phyloP scores from a whole-genome alignment of 805 yeast species.

The Kregervanrija fluxuum region DNA sequence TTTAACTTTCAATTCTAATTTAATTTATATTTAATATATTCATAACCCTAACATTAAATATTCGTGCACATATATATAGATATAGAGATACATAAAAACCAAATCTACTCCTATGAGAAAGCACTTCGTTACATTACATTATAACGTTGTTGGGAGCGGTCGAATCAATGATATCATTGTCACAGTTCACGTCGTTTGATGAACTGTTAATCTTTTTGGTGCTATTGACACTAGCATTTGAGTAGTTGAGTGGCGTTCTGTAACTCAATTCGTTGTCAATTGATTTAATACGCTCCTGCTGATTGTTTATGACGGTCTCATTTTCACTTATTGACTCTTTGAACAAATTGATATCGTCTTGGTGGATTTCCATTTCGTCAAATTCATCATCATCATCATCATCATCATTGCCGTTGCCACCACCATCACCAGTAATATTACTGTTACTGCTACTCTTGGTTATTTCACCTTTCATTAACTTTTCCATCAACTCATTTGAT shows the following conservation, averaged over 20 bases:
- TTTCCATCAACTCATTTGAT: slow-evolving; percentile 42
- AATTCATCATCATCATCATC: slow-evolving; percentile 31
- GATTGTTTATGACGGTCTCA: slow-evolving; percentile 44
- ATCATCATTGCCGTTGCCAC: slow-evolving; percentile 1
- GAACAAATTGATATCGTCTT: slow-evolving; percentile 44
- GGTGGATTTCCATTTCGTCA: slow-evolving; percentile 20
- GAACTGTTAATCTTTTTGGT: no score
- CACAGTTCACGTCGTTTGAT: no score
- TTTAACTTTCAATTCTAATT: background rate
- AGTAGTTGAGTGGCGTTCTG: slow-evolving; percentile 24
- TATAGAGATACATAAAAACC: background rate
- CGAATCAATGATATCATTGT: slow-evolving; percentile 16
- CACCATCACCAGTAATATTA: no score
- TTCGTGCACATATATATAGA: no score
- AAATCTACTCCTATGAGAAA: background rate
- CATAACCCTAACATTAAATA: background rate
- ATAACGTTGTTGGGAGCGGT: slow-evolving; percentile 30
- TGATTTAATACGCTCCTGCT: slow-evolving; percentile 36
- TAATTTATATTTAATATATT: background rate
- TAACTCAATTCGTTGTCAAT: slow-evolving; percentile 40
- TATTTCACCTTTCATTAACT: slow-evolving; percentile 32
- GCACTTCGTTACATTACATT: slow-evolving; percentile 11
- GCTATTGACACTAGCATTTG: background rate
- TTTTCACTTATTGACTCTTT: slow-evolving; percentile 53
- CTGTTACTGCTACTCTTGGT: background rate